These are phyloP conservation scores for Thermomucor indicae-seudaticae DNA, from an alignment of 371 early-diverging fungal genomes.

Conservation along the genomic window DNA sequence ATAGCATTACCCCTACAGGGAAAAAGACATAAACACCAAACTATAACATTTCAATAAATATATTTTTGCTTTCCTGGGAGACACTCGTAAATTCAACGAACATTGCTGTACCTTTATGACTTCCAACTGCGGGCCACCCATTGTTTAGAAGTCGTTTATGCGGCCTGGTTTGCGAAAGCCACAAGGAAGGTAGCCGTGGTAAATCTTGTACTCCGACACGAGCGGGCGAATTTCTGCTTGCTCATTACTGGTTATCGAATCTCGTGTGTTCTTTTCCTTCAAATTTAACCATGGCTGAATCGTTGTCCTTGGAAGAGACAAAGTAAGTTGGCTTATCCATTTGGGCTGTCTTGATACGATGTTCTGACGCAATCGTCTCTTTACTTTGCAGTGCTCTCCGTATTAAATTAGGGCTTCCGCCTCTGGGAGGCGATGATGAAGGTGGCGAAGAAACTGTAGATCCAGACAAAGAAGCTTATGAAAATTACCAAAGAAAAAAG, in stretches of 20 bases:
- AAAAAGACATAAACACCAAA: constrained; percentile 56
- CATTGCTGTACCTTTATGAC: constrained; percentile 39
- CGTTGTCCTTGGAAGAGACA: constrained; percentile 60
- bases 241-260: too few species aligned
- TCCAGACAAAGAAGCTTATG: constrained; percentile 53
- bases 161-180: too few species aligned
- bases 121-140: constrained; percentile 52
- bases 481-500: constrained; percentile 57
- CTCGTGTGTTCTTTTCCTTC: too few species aligned
- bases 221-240: too few species aligned
- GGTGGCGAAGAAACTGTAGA: constrained; percentile 37
- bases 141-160: constrained; percentile 7
- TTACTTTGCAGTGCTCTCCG: constrained; percentile 52
- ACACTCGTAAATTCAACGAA: not conserved
- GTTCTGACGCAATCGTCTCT: not conserved
- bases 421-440: constrained; percentile 41
- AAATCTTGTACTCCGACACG: too few species aligned
- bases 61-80: not conserved
- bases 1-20: constrained; percentile 49
- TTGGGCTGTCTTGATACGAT: not conserved
- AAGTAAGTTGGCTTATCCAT: constrained; percentile 40
- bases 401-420: constrained; percentile 67
- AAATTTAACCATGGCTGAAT: constrained; percentile 31
- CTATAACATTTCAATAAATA: constrained; percentile 10
- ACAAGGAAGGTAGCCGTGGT: too few species aligned